Conservation (phyloP, 805 yeast species). For the Candida ovalis region DNA sequence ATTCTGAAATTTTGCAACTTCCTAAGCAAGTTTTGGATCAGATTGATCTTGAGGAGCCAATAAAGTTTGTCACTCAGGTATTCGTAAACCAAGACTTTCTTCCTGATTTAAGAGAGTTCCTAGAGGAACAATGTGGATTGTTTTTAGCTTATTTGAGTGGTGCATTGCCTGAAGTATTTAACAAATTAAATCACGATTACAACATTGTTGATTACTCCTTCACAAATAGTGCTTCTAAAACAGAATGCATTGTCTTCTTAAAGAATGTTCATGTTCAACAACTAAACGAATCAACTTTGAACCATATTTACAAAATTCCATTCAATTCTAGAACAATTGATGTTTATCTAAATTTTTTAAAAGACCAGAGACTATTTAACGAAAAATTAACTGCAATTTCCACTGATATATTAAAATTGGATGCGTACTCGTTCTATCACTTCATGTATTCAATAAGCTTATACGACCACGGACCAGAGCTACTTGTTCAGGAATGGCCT, state of each 20-base stretch:
- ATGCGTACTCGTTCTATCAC: slow-evolving; percentile 2
- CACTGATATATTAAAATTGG: slow-evolving; percentile 19
- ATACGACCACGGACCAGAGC: slow-evolving; percentile 1
- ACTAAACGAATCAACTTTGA: slow-evolving; percentile 13
- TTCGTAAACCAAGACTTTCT: slow-evolving; percentile 25
- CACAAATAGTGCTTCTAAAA: slow-evolving; percentile 7
- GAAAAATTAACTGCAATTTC: slow-evolving; percentile 14
- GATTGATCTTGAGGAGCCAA: slow-evolving; percentile 15
- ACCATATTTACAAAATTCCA: slow-evolving; percentile 16
- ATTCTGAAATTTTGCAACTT: slow-evolving; percentile 23
- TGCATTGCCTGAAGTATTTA: slow-evolving; percentile 17
- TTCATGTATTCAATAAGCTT: slow-evolving; percentile 10
- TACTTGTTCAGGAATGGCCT: neutral
- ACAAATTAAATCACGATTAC: slow-evolving; percentile 19
- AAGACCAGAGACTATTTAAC: slow-evolving; percentile 16
- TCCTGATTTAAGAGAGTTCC: slow-evolving; percentile 22
- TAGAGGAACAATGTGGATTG: slow-evolving; percentile 19
- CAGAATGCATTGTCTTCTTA: slow-evolving; percentile 22
- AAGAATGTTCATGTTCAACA: slow-evolving; percentile 25
- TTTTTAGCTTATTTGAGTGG: slow-evolving; percentile 19
- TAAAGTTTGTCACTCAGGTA: slow-evolving; percentile 20
- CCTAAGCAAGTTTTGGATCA: slow-evolving; percentile 2
- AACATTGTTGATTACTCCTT: slow-evolving; percentile 20
- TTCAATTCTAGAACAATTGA: slow-evolving; percentile 22
- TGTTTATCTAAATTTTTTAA: slow-evolving; percentile 24